Conservation (phyloP, 2,329 filamentous ascomycete genomes). For the Cercospora nicotianae region DNA sequence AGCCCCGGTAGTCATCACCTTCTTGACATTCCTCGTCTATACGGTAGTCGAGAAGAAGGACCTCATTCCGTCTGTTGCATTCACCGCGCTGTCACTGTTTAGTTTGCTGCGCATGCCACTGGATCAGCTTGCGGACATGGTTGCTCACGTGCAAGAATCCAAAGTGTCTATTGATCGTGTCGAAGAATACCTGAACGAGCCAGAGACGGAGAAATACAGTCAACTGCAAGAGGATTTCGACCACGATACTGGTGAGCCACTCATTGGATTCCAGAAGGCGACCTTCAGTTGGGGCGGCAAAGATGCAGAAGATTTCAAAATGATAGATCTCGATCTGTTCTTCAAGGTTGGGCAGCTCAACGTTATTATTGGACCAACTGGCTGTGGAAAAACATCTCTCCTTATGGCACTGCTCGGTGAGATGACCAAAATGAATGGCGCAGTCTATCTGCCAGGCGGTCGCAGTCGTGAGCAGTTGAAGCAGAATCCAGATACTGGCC, state of each 20-base stretch:
- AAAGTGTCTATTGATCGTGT: slow-evolving; percentile 97
- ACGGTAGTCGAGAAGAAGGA: slow-evolving; percentile 87
- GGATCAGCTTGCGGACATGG: slow-evolving; percentile 97
- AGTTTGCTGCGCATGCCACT: slow-evolving; percentile 88
- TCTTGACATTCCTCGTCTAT: slow-evolving; percentile 93
- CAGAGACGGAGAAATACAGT: slow-evolving; percentile 92
- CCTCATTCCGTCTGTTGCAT: slow-evolving; percentile 87
- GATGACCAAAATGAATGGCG: slow-evolving; percentile 82
- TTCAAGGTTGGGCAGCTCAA: slow-evolving; percentile 87
- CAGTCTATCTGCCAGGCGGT: slow-evolving; percentile 81
- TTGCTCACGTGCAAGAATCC: slow-evolving; percentile 94
- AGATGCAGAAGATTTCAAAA: slow-evolving; percentile 58
- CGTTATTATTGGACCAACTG: slow-evolving; percentile 88
- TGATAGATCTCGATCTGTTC: slow-evolving; percentile 78
- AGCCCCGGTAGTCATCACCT: slow-evolving; percentile 90
- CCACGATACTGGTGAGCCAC: slow-evolving; percentile 66
- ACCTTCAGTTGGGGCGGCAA: slow-evolving; percentile 84
- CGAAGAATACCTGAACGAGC: slow-evolving; percentile 87
- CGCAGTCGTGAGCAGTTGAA: slow-evolving; percentile 81
- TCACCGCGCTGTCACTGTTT: slow-evolving; percentile 94
- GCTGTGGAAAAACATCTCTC: slow-evolving; percentile 91
- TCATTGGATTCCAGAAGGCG: slow-evolving; percentile 81
- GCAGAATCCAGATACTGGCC: slow-evolving; percentile 75
- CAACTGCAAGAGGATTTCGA: slow-evolving; percentile 73
- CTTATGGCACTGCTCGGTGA: slow-evolving; percentile 95